Conservation (phyloP, 163 green algal genomes). For the Coccomyxa subellipsoidea region DNA sequence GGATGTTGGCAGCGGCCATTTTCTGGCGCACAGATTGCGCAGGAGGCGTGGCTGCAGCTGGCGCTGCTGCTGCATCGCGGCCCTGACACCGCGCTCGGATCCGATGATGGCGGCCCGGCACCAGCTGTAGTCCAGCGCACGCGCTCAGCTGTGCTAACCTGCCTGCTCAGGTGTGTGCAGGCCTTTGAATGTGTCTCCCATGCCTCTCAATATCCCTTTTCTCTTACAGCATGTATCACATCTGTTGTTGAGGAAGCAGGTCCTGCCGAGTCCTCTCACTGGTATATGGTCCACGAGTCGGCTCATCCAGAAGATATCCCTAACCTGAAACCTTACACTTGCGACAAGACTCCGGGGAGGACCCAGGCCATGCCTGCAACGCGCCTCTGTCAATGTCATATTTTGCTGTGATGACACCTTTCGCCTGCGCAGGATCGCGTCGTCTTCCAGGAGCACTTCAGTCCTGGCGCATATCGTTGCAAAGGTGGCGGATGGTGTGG, state of each 20-base stretch:
- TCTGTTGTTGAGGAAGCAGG: too few species aligned
- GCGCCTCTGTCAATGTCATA: not conserved
- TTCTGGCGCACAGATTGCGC: constrained; percentile 46
- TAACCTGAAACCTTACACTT: too few species aligned
- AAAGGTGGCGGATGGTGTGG: constrained; percentile 16
- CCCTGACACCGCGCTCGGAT: constrained; percentile 10
- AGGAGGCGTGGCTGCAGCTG: constrained; percentile 45
- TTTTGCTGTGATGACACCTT: not conserved
- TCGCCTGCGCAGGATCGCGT: not conserved
- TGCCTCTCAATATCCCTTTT: too few species aligned
- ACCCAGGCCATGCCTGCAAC: too few species aligned
- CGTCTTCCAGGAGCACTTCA: not conserved
- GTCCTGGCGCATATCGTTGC: constrained; percentile 20
- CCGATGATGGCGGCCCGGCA: not conserved
- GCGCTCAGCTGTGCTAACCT: constrained; percentile 24
- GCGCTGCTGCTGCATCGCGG: constrained; percentile 32
- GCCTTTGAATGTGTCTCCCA: too few species aligned
- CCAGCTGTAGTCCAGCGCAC: constrained; percentile 30
- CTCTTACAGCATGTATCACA: too few species aligned
- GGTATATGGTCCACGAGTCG: too few species aligned
- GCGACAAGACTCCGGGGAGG: too few species aligned
- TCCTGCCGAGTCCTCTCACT: too few species aligned
- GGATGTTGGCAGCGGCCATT: constrained; percentile 42
- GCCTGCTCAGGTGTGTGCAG: constrained; percentile 19
- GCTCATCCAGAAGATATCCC: too few species aligned